A percentile compares a stretch with the other conserved stretches of the same genome.
These are phyloP conservation scores for Punica granatum DNA, from an alignment of 345 rosid species.

Conservation along the genomic window DNA sequence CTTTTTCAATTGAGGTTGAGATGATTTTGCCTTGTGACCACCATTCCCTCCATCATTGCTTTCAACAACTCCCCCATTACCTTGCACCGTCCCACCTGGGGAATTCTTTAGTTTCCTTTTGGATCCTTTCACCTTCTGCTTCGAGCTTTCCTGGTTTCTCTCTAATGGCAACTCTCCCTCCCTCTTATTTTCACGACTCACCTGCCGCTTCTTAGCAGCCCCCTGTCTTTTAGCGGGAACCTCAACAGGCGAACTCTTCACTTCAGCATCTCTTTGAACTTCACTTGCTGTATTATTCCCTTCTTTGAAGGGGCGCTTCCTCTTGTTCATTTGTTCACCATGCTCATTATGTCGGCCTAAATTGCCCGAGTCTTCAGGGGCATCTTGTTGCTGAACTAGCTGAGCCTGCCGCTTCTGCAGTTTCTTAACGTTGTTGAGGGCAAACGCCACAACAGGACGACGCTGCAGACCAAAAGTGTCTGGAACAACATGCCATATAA, in stretches of 20 bases:
- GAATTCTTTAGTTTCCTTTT: constrained; percentile 19
- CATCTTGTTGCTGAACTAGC: constrained; percentile 34
- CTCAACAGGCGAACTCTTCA: constrained; percentile 16
- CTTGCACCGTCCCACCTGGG: constrained; percentile 15
- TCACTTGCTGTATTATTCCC: constrained; percentile 17
- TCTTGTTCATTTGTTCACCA: constrained; percentile 15
- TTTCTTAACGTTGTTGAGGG: constrained; percentile 68
- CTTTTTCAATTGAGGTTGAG: constrained; percentile 18
- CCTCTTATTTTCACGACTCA: constrained; percentile 1
- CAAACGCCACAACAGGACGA: constrained; percentile 82
- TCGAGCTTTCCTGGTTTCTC: neutral
- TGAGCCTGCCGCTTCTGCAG: constrained; percentile 57
- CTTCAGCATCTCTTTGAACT: constrained; percentile 11
- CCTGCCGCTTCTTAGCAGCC: constrained; percentile 34
- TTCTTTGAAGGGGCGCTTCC: constrained; percentile 39
- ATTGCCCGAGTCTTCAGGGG: constrained; percentile 15
- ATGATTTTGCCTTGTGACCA: constrained; percentile 12
- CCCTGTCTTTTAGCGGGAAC: constrained; percentile 10
- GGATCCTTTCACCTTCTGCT: constrained; percentile 14
- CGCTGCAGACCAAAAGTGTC: constrained; percentile 79
- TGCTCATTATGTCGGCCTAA: constrained; percentile 20
- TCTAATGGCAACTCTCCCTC: neutral
- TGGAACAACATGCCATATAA: constrained; percentile 9
- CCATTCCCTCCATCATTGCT: neutral
- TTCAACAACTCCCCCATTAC: constrained; percentile 8